Evolutionary conservation across 2,329 filamentous ascomycete species (phyloP), one percentile per base, ranked within the genome.

Genomic region (Talaromyces sp.): DNA sequence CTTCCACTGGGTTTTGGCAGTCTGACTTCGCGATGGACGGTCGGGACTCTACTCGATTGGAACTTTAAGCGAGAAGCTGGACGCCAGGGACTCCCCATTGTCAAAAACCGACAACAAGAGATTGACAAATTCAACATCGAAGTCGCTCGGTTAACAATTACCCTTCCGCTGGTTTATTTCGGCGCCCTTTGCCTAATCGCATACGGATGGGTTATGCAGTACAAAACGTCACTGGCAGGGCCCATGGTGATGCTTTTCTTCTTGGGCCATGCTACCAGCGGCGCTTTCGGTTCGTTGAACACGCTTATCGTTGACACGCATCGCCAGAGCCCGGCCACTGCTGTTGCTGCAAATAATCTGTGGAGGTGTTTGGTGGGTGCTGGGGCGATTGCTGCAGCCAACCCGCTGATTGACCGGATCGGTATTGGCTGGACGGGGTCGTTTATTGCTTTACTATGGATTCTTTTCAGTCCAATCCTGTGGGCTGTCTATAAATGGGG

Each of bases 281-380:
- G 49, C 7, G 55, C 60, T 15, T 62, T 58, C 22, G 58, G 55
- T 15, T 55, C 60, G 13, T 3, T 62, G 15, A 62, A 51, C 15
- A 62, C 60, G 6, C 28, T 62, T 17, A 30, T 62, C 17, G 49
- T 58, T n/a, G 60, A 62, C 9, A 52, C 49, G 2, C 28, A 79
- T 60, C 77, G 76, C 0, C 70, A 66, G 5, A 69, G 72, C 36
- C 73, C 78, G 0, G 76, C 76, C 2, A 74, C 77, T 1, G 76
- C 76, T 0, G 77, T 77, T 1, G 78, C 78, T 3, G 75, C 78
- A 7, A 78, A 75, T 56, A 80, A 81, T 59, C 63, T 81, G 1
- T 71, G 72, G 4, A 70, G 78, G 1, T 80, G 78, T 59, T 64
- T 78, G 55, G 66, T 79, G 3, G 78, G 77, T 4, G 78, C 78